Base-by-base conservation (phyloP, 2,329 filamentous ascomycete genomes). In the Chaetomium globosum region DNA sequence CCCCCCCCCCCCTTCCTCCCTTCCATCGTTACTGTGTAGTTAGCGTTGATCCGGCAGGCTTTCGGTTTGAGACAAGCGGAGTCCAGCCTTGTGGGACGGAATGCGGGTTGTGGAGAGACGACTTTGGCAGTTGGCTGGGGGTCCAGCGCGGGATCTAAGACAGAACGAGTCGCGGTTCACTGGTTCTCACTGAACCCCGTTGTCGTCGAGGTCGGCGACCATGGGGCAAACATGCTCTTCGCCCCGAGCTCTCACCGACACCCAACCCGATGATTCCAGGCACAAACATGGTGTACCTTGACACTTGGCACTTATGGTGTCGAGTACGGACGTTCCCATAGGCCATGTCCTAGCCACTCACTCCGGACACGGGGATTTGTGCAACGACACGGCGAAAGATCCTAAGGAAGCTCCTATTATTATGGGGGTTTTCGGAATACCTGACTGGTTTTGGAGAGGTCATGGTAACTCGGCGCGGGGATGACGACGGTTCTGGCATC, bases 161-260 rank as follows among this genome's bases (percentile, higher is more conserved):
- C 36, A 46, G 6, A 23, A 12, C 3, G 6, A 31, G 5, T 49
- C 26, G 13, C 26, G 56, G 26, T n/a, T 60, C 30, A 21, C 48
- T 21, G 36, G 31, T 21, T 9, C 13, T 26, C 26, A 26, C 26
- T 39, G 21, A 39, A 60, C 12, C 48, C 58, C 49, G 49, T 52
- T 39, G 58, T 12, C n/a, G 48, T 26, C 28, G n/a, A 30, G 13
- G 59, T 53, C 49, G 59, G 49, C 49, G 49, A 53, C 49, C 59
- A 46, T 16, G 28, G 13, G 13, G 33, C 36, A 57, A 57, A 43
- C 54, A 57, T 23, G n/a, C n/a, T 39, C 30, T 57, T 36, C 9
- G 13, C 12, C 33, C 36, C n/a, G 19, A 26, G 52, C 30, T 12
- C 16, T 21, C 30, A 21, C n/a, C 46, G 46, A 23, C 9, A 8